phyloP scores from a whole-genome alignment of 768 basidiomycete genomes.

The Serendipita indica region DNA sequence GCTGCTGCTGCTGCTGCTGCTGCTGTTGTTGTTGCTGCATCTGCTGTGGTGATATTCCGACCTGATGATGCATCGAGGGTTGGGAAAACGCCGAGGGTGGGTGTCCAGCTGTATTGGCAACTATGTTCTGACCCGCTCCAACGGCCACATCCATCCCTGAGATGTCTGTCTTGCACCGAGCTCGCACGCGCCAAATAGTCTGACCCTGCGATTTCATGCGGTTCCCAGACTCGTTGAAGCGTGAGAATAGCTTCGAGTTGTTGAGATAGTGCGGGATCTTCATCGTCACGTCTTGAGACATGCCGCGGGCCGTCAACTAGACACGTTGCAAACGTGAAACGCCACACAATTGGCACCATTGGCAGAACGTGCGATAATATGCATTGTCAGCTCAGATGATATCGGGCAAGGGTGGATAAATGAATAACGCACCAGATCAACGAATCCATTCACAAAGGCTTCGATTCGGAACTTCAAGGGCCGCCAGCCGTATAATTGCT shows the following conservation, averaged over 20 bases:
- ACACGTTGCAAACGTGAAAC: too few relatives aligned
- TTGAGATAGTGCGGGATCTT: slow-evolving; percentile 9
- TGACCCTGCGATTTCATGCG: slow-evolving; percentile 8
- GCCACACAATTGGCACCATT: too few relatives aligned
- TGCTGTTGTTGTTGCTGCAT: not conserved
- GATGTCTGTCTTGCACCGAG: slow-evolving; percentile 1
- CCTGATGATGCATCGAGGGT: not conserved
- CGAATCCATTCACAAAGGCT: slow-evolving; percentile 5
- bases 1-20: not conserved
- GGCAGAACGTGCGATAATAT: too few relatives aligned
- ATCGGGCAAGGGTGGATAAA: not conserved
- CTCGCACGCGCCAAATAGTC: slow-evolving; percentile 5
- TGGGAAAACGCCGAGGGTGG: not conserved
- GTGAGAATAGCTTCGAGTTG: slow-evolving; percentile 3
- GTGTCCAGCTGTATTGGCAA: not conserved
- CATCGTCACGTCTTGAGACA: slow-evolving; percentile 7
- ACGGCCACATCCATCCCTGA: not conserved
- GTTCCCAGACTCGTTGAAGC: slow-evolving; percentile 8
- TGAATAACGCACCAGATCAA: not conserved
- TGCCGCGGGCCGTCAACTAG: not conserved
- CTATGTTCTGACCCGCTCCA: not conserved
- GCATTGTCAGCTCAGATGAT: not conserved
- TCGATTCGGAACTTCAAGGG: slow-evolving; percentile 8
- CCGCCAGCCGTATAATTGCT: slow-evolving; percentile 6
- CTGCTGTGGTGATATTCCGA: not conserved